Base-by-base conservation (phyloP, 305 asterid genomes). In the Petunia hybrid region DNA sequence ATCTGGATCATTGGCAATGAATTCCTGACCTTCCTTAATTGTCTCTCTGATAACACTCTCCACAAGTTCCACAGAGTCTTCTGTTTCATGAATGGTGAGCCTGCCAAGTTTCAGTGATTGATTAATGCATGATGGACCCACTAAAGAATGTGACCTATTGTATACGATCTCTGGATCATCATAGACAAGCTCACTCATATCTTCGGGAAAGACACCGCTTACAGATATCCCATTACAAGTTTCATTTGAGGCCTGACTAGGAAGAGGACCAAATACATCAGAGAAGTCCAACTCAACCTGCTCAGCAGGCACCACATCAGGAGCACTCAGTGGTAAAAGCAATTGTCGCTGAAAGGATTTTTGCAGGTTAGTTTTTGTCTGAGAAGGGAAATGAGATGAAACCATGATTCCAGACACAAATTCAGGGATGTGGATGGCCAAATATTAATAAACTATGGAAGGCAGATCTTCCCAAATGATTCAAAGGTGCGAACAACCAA, bases 211-310 rank as follows among this genome's bases (percentile, higher is more conserved):
- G 22, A 65, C 77, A 51, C 61, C 10, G 22, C 48, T 57, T 78
- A 73, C 84, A 12, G 75, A 63, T 45, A 62, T 63, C 59, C 83
- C 88, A 56, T 65, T 40, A 59, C 39, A 63, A 40, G 82, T 56
- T 83, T 87, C 85, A 67, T 43, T 56, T 41, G 83, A 35, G 77
- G 83, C 73, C 61, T 59, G 84, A 69, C 61, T 70, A 10, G 88
- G 91, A 7, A 82, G 78, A 13, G 90, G 90, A 61, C 91, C 93
- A 84, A 90, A 90, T 40, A 90, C 89, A 77, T 90, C 93, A 67
- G 91, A 82, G 60, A 90, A 90, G 68, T 90, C 90, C 4, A 88
- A 85, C 48, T 90, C 93, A 68, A 86, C 77, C 84, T 84, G 91
- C 55, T 90, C 90, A 1, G 89, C 60, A 36, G 87, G 80, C 75